phyloP scores from a whole-genome alignment of 495 filamentous ascomycete species.

The Parachaetomium inaequale region DNA sequence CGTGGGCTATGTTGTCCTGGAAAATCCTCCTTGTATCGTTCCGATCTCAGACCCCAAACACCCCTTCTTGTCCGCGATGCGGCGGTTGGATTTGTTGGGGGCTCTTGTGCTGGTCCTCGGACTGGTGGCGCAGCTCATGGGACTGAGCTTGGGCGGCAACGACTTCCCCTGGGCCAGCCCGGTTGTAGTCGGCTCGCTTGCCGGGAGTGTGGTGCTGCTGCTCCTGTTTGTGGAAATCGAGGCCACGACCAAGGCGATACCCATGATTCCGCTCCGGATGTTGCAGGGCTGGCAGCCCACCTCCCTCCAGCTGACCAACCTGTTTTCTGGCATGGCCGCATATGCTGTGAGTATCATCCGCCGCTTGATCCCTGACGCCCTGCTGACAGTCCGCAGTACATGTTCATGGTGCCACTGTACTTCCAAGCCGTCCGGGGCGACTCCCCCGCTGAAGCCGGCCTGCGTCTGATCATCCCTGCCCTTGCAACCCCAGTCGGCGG shows the following conservation, averaged over 20 bases:
- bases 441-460: conserved; percentile 56
- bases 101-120: conserved; percentile 53
- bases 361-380: not conserved
- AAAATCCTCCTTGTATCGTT: conserved; percentile 34
- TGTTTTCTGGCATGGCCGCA: conserved; percentile 59
- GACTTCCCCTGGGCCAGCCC: conserved; percentile 55
- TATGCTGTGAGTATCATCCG: conserved; percentile 51
- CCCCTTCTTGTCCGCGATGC: conserved; percentile 43
- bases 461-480: conserved; percentile 57
- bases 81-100: conserved; percentile 55
- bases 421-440: conserved; percentile 63
- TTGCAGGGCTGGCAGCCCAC: conserved; percentile 50
- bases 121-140: conserved; percentile 55
- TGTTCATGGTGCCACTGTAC: conserved; percentile 62
- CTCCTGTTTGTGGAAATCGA: conserved; percentile 53
- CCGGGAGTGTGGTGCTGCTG: conserved; percentile 50
- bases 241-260: conserved; percentile 56
- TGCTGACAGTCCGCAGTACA: conserved; percentile 45
- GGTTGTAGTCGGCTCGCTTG: conserved; percentile 50
- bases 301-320: conserved; percentile 56
- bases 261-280: conserved; percentile 60
- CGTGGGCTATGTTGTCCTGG: conserved; percentile 53
- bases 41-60: conserved; percentile 15
- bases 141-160: conserved; percentile 59
- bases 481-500: conserved; percentile 59